These are phyloP conservation scores for Turnera subulata DNA, from an alignment of 345 rosid species.

Conservation along the genomic window DNA sequence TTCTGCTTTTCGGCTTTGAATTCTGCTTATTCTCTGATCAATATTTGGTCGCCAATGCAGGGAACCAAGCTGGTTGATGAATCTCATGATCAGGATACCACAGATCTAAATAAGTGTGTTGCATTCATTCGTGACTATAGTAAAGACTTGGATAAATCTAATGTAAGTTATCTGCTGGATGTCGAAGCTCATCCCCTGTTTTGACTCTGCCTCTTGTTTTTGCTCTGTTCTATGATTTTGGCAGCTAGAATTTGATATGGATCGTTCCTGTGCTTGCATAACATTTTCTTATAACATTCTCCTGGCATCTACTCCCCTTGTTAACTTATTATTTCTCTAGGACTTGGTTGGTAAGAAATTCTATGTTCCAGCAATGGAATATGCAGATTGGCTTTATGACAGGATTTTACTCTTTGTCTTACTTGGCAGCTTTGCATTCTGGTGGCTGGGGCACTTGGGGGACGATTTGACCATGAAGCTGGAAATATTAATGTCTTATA, in stretches of 20 bases:
- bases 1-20: no score
- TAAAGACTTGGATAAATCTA: constrained; percentile 42
- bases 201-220: background rate
- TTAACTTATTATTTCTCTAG: background rate
- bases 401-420: constrained; percentile 7
- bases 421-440: constrained; percentile 72
- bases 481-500: constrained; percentile 79
- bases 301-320: background rate
- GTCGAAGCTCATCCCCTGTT: background rate
- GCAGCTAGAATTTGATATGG: background rate
- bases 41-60: constrained; percentile 36
- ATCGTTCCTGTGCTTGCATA: background rate
- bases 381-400: background rate
- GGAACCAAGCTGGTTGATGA: constrained; percentile 75
- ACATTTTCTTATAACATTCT: no score
- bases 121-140: constrained; percentile 42
- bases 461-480: constrained; percentile 91
- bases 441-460: constrained; percentile 93
- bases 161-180: constrained; percentile 36
- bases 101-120: constrained; percentile 88
- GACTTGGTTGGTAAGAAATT: background rate
- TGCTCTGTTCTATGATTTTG: background rate
- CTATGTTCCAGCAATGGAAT: background rate
- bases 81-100: constrained; percentile 92
- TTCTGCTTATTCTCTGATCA: no score